Percentiles rank a stretch among this genome's conserved stretches.
These are phyloP conservation scores for Fusarium armeniacum DNA, from an alignment of 2,329 filamentous ascomycete genomes.

Conservation along the genomic window DNA sequence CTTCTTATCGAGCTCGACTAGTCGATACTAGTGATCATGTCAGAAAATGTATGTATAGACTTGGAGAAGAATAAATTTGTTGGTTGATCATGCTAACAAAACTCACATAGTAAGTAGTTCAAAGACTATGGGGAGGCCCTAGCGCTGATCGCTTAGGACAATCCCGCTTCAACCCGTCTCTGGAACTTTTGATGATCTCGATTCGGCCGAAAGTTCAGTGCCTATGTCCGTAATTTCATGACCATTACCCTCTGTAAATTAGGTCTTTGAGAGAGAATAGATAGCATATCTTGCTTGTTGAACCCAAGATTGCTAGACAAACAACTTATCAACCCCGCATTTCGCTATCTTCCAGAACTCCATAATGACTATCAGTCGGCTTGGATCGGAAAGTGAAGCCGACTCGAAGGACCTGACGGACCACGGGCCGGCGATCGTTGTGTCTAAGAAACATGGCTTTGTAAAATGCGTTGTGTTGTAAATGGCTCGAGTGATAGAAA, in stretches of 20 bases:
- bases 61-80: background rate
- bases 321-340: slow-evolving; percentile 41
- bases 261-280: background rate
- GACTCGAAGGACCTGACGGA: background rate
- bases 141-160: slow-evolving; percentile 1
- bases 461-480: background rate
- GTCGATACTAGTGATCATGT: background rate
- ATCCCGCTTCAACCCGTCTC: slow-evolving; percentile 3
- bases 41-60: background rate
- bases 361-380: slow-evolving; percentile 17
- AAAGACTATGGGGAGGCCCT: background rate
- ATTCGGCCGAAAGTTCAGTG: background rate
- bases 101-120: background rate
- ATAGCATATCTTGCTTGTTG: slow-evolving; percentile 15
- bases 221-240: background rate
- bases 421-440: slow-evolving; percentile 56
- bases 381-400: slow-evolving; percentile 23
- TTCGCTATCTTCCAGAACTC: slow-evolving; percentile 53
- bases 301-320: slow-evolving; percentile 3
- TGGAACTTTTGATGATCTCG: background rate
- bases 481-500: background rate
- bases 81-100: background rate
- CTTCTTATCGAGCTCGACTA: background rate
- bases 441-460: background rate
- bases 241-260: background rate